These are phyloP conservation scores for Arthrobotrys conoides DNA, from an alignment of 2,329 filamentous ascomycete genomes.

Conservation along the genomic window DNA sequence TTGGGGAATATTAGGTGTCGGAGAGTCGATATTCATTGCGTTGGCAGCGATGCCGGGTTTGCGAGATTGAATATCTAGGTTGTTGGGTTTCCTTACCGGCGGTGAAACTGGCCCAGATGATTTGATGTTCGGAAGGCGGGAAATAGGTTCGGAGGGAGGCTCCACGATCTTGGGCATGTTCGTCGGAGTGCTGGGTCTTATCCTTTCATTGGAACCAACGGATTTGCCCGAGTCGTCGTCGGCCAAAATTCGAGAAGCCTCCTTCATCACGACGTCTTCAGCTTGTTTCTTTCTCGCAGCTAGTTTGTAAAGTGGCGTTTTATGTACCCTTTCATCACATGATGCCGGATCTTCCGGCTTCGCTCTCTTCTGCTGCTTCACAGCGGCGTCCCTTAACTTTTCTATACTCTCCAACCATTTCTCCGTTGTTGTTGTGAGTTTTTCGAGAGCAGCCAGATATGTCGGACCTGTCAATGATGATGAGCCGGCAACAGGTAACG, in stretches of 20 bases:
- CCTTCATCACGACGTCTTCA: conserved; percentile 61
- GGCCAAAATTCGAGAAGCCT: conserved; percentile 44
- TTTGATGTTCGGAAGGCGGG: background rate
- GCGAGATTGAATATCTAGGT: conserved; percentile 15
- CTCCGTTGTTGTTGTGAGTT: conserved; percentile 43
- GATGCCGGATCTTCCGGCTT: conserved; percentile 39
- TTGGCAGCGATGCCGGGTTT: background rate
- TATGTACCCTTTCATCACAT: conserved; percentile 61
- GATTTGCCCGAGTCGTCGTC: conserved; percentile 53
- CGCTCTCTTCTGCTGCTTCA: conserved; percentile 41
- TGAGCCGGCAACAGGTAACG: conserved; percentile 1
- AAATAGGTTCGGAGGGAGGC: conserved; percentile 2
- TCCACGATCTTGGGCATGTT: conserved; percentile 33
- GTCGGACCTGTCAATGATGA: conserved; percentile 13
- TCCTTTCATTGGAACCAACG: conserved; percentile 55
- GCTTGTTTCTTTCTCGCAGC: conserved; percentile 56
- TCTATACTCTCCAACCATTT: conserved; percentile 56
- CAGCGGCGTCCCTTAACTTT: conserved; percentile 44
- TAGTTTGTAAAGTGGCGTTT: conserved; percentile 59
- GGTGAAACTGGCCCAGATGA: conserved; percentile 1
- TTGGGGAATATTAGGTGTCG: background rate
- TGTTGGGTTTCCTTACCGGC: conserved; percentile 23
- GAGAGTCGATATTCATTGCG: conserved; percentile 26
- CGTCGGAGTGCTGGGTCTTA: conserved; percentile 51
- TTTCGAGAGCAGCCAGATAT: conserved; percentile 54